A percentile compares a stretch with the other conserved stretches of the same genome.
phyloP scores from a whole-genome alignment of 495 filamentous ascomycete species.

The Neurospora discreta region DNA sequence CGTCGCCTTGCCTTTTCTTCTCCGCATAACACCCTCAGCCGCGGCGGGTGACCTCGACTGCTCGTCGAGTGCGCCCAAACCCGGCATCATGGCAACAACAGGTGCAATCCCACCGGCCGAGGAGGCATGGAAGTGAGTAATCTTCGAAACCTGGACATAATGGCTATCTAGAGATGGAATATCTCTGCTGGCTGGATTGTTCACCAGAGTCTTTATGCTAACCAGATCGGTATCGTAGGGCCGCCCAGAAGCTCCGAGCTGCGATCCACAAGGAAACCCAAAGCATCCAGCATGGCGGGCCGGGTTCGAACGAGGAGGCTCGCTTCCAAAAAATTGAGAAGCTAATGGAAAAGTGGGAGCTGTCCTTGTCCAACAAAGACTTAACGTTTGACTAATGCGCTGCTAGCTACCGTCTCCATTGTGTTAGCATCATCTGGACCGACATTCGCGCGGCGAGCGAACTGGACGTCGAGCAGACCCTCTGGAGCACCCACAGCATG shows the following conservation, averaged over 20 bases:
- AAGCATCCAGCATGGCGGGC: slow-evolving; percentile 32
- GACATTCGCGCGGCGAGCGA: slow-evolving; percentile 60
- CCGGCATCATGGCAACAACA: not conserved
- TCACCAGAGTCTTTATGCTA: slow-evolving; percentile 1
- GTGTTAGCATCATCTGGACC: slow-evolving; percentile 58
- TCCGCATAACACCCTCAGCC: not conserved
- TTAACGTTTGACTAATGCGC: slow-evolving; percentile 19
- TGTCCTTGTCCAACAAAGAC: not conserved
- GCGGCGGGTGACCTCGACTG: not conserved
- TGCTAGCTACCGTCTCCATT: slow-evolving; percentile 55
- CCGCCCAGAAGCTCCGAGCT: slow-evolving; percentile 14
- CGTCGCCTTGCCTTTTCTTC: not conserved
- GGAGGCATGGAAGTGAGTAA: slow-evolving; percentile 18
- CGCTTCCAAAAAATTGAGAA: slow-evolving; percentile 48
- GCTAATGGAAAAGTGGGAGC: slow-evolving; percentile 46
- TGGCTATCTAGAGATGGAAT: not conserved
- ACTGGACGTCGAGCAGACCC: slow-evolving; percentile 50
- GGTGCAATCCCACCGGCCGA: slow-evolving; percentile 7
- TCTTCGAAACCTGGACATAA: not conserved
- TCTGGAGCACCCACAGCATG: slow-evolving; percentile 72
- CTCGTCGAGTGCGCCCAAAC: not conserved
- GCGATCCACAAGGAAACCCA: slow-evolving; percentile 24
- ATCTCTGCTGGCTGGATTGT: not conserved
- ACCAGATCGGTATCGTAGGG: slow-evolving; percentile 6
- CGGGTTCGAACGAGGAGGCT: slow-evolving; percentile 25